Evolutionary conservation across 2,329 filamentous ascomycete genomes (phyloP).

Genomic region (Sporothrix euskadiensis): DNA sequence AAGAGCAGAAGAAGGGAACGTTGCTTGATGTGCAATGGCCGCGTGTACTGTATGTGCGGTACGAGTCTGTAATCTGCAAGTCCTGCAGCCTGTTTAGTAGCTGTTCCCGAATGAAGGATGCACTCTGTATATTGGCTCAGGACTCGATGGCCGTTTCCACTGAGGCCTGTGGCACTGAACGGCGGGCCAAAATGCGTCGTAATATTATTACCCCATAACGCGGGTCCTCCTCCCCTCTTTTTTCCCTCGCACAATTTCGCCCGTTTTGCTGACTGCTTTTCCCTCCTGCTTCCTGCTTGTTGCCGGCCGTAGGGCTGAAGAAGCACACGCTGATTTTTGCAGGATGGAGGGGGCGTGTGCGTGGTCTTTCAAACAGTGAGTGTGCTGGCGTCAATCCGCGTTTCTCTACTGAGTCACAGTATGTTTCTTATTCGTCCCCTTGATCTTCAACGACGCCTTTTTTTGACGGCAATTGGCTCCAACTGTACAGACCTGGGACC

Average conservation of each 20-base stretch:
- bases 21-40: slow-evolving; percentile 12
- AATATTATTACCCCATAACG: slow-evolving; percentile 7
- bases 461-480: not conserved
- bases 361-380: not conserved
- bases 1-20: not conserved
- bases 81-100: not conserved
- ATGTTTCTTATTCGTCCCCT: not conserved
- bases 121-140: not conserved
- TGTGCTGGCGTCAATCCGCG: not conserved
- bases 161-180: not conserved
- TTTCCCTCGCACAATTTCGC: not conserved
- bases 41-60: not conserved
- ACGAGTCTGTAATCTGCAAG: not conserved
- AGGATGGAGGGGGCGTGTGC: slow-evolving; percentile 20
- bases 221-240: not conserved
- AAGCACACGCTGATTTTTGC: not conserved
- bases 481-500: not conserved
- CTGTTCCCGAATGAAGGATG: not conserved
- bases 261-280: not conserved
- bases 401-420: not conserved
- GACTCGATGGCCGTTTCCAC: not conserved
- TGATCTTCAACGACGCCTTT: not conserved
- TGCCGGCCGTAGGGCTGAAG: slow-evolving; percentile 22
- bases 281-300: not conserved
- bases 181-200: not conserved